Base-by-base conservation (phyloP, 2,329 filamentous ascomycete species). In the Tricladium varicosporioides region DNA sequence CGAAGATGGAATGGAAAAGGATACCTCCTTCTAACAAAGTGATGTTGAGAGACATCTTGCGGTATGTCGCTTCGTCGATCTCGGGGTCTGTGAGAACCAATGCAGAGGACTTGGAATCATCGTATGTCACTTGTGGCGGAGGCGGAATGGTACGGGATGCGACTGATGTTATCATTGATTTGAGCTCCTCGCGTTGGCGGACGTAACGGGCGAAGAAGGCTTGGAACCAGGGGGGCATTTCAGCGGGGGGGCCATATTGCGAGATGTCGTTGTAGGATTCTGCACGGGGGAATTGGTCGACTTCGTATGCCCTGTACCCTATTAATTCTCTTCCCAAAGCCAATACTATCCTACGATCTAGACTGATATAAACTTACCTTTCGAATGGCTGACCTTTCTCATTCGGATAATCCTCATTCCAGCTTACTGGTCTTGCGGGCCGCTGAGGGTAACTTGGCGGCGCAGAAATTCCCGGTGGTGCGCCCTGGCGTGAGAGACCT, bases 11-110 rank as follows among this genome's bases (percentile, higher is more conserved):
- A 73, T 92, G 88, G 70, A 92, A 92, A 10, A 92, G 77, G 62
- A 92, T 92, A 59, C 88, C 88, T 56, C 88, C 86, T 71, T 92
- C 88, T 5, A 92, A 80, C 2, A 92, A 79, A 4, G 88, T 81
- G 63, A 89, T 90, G 72, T 92, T 88, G 65, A 90, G 77, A 2
- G 88, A 80, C 70, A 86, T 82, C 65, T 84, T 87, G 67, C 82
- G 80, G 71, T 82, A 78, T 14, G 73, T 78, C 61, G 77, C 70
- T 13, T 72, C 70, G 59, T 76, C 70, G 18, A 63, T 63, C 2
- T 72, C 64, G 0, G 64, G 48, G 1, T 59, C 51, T 13, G 54
- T 40, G 14, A 46, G 31, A 5, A 50, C 45, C 56, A 52, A 31
- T 42, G 43, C 49, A 18, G 22, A 27, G 22, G 22, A 27, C 22